phyloP scores from a whole-genome alignment of 2,329 filamentous ascomycete genomes.

The Thermochaetoides dissita region DNA sequence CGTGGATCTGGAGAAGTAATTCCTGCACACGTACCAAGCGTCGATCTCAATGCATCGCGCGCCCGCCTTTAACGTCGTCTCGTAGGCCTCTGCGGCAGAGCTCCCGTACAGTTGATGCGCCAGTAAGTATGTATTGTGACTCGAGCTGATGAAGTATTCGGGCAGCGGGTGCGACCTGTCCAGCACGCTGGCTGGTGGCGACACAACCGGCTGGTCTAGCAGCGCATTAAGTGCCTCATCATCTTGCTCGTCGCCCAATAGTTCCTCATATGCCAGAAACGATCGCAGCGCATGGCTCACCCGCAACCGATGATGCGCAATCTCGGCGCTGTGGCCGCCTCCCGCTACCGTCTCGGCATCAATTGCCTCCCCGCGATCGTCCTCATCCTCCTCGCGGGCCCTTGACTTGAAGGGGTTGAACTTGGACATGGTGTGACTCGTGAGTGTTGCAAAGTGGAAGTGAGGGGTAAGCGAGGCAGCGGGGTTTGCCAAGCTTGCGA shows the following conservation, averaged over 20 bases:
- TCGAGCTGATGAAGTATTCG: slow-evolving; percentile 60
- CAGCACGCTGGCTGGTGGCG: slow-evolving; percentile 5
- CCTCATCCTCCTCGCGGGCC: slow-evolving; percentile 30
- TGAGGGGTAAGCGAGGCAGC: too few relatives aligned
- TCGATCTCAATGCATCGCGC: slow-evolving; percentile 62
- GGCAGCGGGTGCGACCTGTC: slow-evolving; percentile 36
- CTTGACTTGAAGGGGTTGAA: slow-evolving; percentile 26
- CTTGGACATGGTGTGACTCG: slow-evolving; percentile 1
- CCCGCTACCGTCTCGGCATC: slow-evolving; percentile 39
- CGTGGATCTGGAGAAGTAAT: neutral
- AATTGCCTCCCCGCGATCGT: slow-evolving; percentile 32
- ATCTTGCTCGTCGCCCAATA: slow-evolving; percentile 34
- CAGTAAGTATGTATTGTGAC: slow-evolving; percentile 59
- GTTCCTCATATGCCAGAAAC: slow-evolving; percentile 38
- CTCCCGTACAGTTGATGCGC: slow-evolving; percentile 55
- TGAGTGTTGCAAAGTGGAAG: too few relatives aligned
- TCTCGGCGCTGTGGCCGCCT: slow-evolving; percentile 39
- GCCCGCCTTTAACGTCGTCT: slow-evolving; percentile 46
- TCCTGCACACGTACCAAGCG: slow-evolving; percentile 32
- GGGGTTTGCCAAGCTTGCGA: too few relatives aligned
- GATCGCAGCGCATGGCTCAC: slow-evolving; percentile 45
- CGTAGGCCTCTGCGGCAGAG: slow-evolving; percentile 49
- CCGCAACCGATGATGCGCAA: slow-evolving; percentile 38
- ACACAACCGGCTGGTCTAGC: slow-evolving; percentile 27
- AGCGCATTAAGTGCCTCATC: slow-evolving; percentile 35